Evolutionary conservation across 2,329 filamentous ascomycete genomes (phyloP).

Genomic region (Aspergillus glaucus): DNA sequence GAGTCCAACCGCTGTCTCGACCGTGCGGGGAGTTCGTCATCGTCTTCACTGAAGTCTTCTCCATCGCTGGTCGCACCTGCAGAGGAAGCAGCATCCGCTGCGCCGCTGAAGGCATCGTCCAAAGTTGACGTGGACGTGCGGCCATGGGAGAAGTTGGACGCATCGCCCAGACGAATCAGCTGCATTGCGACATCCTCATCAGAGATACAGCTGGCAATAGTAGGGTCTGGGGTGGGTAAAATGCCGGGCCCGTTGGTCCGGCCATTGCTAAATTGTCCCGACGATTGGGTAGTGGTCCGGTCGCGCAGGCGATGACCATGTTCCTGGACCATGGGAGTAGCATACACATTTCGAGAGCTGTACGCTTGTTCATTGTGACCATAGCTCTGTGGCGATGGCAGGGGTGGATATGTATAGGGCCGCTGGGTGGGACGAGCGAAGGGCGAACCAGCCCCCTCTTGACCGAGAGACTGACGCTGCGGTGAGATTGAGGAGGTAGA

Average conservation of each 20-base stretch:
- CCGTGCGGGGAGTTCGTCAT: constrained; percentile 46
- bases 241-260: constrained; percentile 49
- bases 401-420: constrained; percentile 69
- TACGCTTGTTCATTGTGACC: constrained; percentile 44
- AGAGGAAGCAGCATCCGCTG: constrained; percentile 76
- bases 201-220: constrained; percentile 91
- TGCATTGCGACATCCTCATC: constrained; percentile 97
- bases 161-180: constrained; percentile 90
- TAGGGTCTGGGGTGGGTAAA: constrained; percentile 92
- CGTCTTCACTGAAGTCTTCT: constrained; percentile 58
- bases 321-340: constrained; percentile 52
- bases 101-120: constrained; percentile 88
- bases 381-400: constrained; percentile 81
- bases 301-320: constrained; percentile 61
- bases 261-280: constrained; percentile 34
- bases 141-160: constrained; percentile 87
- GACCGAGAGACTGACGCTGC: constrained; percentile 71
- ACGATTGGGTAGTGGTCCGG: constrained; percentile 51
- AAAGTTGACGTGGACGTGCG: constrained; percentile 88
- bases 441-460: constrained; percentile 60
- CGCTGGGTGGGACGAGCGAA: constrained; percentile 72
- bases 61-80: constrained; percentile 77
- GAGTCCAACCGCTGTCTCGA: constrained; percentile 39
- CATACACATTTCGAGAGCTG: constrained; percentile 46
- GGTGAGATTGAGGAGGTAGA: constrained; percentile 97